These are phyloP conservation scores for Cordyceps farinosa DNA, from an alignment of 2,329 filamentous ascomycete species.

Conservation along the genomic window DNA sequence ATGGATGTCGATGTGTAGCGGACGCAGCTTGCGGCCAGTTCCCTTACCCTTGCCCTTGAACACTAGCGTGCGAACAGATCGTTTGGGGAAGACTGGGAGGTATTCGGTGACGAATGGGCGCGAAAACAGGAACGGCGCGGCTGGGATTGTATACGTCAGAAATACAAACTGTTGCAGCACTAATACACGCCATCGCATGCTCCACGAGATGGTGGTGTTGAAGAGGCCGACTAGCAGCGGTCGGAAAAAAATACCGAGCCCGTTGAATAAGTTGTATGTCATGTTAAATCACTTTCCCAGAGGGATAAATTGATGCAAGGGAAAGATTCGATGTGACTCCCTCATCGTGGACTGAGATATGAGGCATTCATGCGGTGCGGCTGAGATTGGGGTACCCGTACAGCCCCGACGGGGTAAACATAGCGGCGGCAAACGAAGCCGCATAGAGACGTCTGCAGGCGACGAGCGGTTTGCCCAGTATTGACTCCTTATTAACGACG, in stretches of 20 bases:
- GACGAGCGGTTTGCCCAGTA: no score
- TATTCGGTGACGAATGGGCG: conserved; percentile 33
- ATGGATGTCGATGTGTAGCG: conserved; percentile 44
- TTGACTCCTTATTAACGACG: no score
- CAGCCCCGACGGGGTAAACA: not conserved
- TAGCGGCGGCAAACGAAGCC: not conserved
- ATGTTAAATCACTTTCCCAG: not conserved
- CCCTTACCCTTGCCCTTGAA: conserved; percentile 27
- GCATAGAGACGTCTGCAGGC: not conserved
- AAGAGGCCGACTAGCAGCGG: conserved; percentile 35
- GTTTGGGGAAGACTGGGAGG: conserved; percentile 29
- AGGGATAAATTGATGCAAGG: not conserved
- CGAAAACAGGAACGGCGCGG: conserved; percentile 35
- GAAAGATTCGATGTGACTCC: not conserved
- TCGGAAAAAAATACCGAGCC: conserved; percentile 22
- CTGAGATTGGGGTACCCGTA: not conserved
- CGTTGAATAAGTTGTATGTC: not conserved
- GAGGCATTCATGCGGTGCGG: conserved; percentile 8
- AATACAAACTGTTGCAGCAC: conserved; percentile 38
- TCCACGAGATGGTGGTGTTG: conserved; percentile 34
- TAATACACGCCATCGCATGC: conserved; percentile 41
- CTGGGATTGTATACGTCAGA: conserved; percentile 36
- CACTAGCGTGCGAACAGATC: conserved; percentile 32
- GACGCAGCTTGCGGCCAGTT: conserved; percentile 28
- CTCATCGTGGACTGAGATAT: not conserved